Base-by-base conservation (phyloP, 352 stramenopile species). In the Phytophthora fragariaefolia region DNA sequence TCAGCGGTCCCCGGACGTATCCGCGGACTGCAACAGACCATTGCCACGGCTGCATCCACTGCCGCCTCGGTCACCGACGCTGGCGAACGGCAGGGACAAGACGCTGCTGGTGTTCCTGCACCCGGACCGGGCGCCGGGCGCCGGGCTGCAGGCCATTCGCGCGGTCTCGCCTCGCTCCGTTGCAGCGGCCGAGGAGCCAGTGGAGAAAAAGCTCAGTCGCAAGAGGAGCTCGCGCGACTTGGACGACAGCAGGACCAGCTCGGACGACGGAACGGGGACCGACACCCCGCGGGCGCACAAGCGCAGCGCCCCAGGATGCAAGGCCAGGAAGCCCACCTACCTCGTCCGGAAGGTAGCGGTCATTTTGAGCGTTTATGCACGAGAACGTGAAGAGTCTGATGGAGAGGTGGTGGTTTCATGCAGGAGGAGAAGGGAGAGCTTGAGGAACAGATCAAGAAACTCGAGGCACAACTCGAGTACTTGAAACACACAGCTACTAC, bases 371-470 rank as follows among this genome's bases (percentile, higher is more conserved):
- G 28, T 54, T 48, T 10, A 28, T 12, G 2, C 32, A 18, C 28
- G 12, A 6, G n/a, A 26, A 30, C 17, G 22, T 53, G 24, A 23
- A 46, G n/a, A n/a, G n/a, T n/a, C 18, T 62, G 28, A 42, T 22
- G n/a, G 10, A 5, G 22, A 47, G 20, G 24, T 24, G 51, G 50
- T 56, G 32, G 38, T 13, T n/a, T 55, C 8, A 0, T 58, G 40
- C 12, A 77, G 61, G 77, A 82, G 53, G 77, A 85, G 75, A 79
- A 79, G 38, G 69, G 73, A 23, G 42, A 76, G 48, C 46, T 85
- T 42, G 59, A 64, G 13, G 52, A 63, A n/a, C 58, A 85, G 61
- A 75, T 85, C 27, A 51, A 66, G 13, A 73, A 73, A 46, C 63
- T 85, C 1, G 48, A 83, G 38, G 61, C 69, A 8, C 76, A 85